A percentile compares a stretch with the other conserved stretches of the same genome.
Conservation (phyloP, 495 filamentous ascomycete genomes). For the Penicillium lividum region DNA sequence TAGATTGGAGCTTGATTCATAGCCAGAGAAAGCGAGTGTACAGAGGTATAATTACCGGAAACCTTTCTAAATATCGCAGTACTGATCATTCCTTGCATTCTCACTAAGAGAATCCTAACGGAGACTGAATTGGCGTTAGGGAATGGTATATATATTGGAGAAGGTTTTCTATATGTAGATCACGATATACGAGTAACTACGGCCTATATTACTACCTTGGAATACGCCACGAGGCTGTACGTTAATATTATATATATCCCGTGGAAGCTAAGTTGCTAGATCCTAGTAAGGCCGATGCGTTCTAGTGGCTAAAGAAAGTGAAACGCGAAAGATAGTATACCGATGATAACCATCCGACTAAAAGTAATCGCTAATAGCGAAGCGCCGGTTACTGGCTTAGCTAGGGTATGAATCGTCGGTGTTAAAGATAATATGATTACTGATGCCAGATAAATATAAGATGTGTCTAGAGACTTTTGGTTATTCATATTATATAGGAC, state of each 20-base stretch:
- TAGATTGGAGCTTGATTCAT: neutral
- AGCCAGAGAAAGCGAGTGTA: neutral
- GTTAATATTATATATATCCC: slow-evolving; percentile 6
- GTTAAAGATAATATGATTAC: slow-evolving; percentile 8
- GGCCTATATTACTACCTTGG: neutral
- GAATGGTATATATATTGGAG: neutral
- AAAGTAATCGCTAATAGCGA: slow-evolving; percentile 8
- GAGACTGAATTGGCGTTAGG: neutral
- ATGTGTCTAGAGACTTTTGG: neutral
- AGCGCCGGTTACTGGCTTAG: neutral
- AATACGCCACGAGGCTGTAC: slow-evolving; percentile 6
- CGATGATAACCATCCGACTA: slow-evolving; percentile 9
- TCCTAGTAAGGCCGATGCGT: slow-evolving; percentile 3
- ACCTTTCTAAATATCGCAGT: neutral
- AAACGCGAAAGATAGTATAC: neutral
- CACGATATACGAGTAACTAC: neutral
- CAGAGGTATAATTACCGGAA: neutral
- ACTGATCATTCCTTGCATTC: neutral
- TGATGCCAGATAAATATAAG: slow-evolving; percentile 5
- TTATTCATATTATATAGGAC: neutral
- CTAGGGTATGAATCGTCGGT: slow-evolving; percentile 12
- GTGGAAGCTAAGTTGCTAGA: slow-evolving; percentile 9
- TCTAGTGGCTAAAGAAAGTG: slow-evolving; percentile 12
- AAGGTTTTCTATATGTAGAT: neutral
- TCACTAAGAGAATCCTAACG: neutral